phyloP scores from a whole-genome alignment of 768 basidiomycete species.

The Lactifluus echinatus region DNA sequence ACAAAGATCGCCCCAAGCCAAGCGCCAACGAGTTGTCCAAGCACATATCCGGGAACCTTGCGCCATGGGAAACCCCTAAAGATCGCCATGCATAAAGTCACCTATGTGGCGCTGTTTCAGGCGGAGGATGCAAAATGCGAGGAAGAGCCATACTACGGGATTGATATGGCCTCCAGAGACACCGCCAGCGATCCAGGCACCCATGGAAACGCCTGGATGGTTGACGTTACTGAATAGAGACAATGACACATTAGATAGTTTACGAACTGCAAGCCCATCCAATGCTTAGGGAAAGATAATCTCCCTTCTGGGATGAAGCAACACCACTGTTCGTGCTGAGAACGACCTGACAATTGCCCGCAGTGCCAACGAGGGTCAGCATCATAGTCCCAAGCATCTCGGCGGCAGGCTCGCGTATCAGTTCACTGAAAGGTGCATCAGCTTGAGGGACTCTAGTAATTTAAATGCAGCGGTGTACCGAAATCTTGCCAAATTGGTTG shows the following conservation, averaged over 20 bases:
- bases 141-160: conserved; percentile 23
- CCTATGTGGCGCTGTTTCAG: no score
- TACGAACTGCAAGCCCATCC: conserved; percentile 21
- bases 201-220: conserved; percentile 43
- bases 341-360: conserved; percentile 23
- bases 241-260: neutral
- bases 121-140: neutral
- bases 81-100: conserved; percentile 60
- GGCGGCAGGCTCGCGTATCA: conserved; percentile 22
- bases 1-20: conserved; percentile 48
- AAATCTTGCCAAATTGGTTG: conserved; percentile 20
- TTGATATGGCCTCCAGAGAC: conserved; percentile 62
- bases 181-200: conserved; percentile 58
- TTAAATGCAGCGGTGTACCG: conserved; percentile 5
- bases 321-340: conserved; percentile 17
- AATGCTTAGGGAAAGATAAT: conserved; percentile 20
- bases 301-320: conserved; percentile 21
- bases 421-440: neutral
- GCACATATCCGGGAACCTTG: conserved; percentile 64
- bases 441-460: neutral
- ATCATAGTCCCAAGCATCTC: conserved; percentile 26
- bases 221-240: neutral
- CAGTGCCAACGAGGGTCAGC: conserved; percentile 20
- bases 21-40: conserved; percentile 55
- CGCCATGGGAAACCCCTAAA: conserved; percentile 71